Evolutionary conservation across 2,329 filamentous ascomycete genomes (phyloP), one percentile per base, ranked within the genome.

Genomic region (Colletotrichum sansevieriae): DNA sequence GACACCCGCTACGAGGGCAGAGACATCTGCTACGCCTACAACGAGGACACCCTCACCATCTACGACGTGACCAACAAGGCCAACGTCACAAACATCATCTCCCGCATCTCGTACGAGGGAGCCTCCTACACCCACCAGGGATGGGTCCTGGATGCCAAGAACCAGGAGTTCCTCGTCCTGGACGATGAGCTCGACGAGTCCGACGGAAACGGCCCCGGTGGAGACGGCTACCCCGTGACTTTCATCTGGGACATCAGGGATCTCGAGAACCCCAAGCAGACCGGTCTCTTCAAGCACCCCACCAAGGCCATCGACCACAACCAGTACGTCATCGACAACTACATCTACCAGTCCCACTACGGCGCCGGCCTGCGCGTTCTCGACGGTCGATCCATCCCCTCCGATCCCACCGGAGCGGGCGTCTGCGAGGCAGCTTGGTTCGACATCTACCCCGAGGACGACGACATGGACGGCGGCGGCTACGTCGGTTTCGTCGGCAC

Each of bases 111-210:
- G 0, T 89, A 89, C 74, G 82, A 84, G 22, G 87, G 87, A 47
- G 85, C 85, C 8, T 77, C 83, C 3, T 89, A 89, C 77, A 87
- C 85, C 1, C 87, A 90, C 73, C 87, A 90, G 71, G 87, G 87
- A 7, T 84, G 83, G 78, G 78, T 88, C 3, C 79, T 87, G 25
- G 83, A 87, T 73, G 74, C 76, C 1, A 75, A 79, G 39, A 81
- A 76, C 60, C 77, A 82, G 46, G 82, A 81, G 51, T 85, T 80
- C 72, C 80, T 87, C 4, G 78, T 87, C 13, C 73, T 86, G 5
- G 85, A 87, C 70, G 85, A 88, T 70, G 85, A 88, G 74, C 79
- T 84, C 11, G 85, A 88, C 65, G 86, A 88, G 77, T 64, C 72
- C 3, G 74, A 83, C 6, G 74, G 74, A 3, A 75, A 77, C 0